phyloP scores from a whole-genome alignment of 768 basidiomycete genomes.

The Agaricus sinodeliciosus region DNA sequence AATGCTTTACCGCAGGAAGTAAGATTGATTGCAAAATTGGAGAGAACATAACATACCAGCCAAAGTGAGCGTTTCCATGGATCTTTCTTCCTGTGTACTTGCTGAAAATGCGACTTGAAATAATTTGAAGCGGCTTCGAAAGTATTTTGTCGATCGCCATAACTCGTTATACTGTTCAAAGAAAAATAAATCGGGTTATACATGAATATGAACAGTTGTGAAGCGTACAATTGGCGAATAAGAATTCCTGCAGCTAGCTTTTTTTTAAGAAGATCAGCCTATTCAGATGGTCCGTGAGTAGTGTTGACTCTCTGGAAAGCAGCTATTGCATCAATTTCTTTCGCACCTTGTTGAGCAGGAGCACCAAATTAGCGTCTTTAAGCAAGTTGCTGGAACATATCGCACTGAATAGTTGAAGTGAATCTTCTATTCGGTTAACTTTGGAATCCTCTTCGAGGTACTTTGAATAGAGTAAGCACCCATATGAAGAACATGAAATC shows the following conservation, averaged over 20 bases:
- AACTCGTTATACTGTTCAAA: slow-evolving; percentile 62
- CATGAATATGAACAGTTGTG: background rate
- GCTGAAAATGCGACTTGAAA: slow-evolving; percentile 80
- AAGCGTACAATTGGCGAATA: slow-evolving; percentile 70
- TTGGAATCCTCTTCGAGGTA: slow-evolving; percentile 78
- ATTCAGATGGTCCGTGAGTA: slow-evolving; percentile 5
- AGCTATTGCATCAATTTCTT: slow-evolving; percentile 14
- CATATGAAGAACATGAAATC: background rate
- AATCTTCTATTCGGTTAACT: slow-evolving; percentile 78
- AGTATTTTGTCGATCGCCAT: slow-evolving; percentile 64
- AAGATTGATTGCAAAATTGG: background rate
- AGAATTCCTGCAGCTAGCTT: slow-evolving; percentile 64
- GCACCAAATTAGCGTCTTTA: slow-evolving; percentile 63
- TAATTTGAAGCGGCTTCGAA: slow-evolving; percentile 69
- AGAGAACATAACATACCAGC: slow-evolving; percentile 31
- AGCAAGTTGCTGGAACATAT: slow-evolving; percentile 75
- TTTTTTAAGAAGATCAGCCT: slow-evolving; percentile 68
- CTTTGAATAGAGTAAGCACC: slow-evolving; percentile 15
- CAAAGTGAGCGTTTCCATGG: slow-evolving; percentile 52
- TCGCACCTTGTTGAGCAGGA: slow-evolving; percentile 72
- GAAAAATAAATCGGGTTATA: background rate
- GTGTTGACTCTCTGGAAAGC: background rate
- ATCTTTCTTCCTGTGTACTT: slow-evolving; percentile 66
- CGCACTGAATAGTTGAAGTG: slow-evolving; percentile 67
- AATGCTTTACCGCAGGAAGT: slow-evolving; percentile 39